Base-by-base conservation (phyloP, 208 protist genomes). In the Acanthamoeba castellanii region DNA sequence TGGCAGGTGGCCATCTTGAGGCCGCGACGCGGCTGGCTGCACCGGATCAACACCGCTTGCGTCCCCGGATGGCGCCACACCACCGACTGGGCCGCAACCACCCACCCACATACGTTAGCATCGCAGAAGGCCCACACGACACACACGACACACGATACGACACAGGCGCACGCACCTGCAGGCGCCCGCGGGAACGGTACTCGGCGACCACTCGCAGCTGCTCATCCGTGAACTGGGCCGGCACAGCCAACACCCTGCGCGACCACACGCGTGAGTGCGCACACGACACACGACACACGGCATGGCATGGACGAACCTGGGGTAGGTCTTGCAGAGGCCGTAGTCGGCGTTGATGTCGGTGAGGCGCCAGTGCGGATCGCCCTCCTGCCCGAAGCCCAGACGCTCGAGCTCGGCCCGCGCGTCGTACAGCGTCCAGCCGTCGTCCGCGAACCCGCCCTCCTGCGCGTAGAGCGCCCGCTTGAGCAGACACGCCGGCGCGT, bases 81-180 rank as follows among this genome's bases (percentile, higher is more conserved):
- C 98, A 95, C 57, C 55, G 96, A 84, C 9, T 95, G 97, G 13
- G 96, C 72, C 14, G 96, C 76, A 82, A 98, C 96, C 88, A 96
- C 96, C 96, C 97, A 99, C 30, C 95, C 42, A 45, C 42, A 45
- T 45, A 45, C 42, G 42, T 45, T 45, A 45, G 42, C 42, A 45
- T 45, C 42, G 42, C 42, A 45, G 42, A 45, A 2, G 42, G 42
- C 42, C 42, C 42, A 45, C 42, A 45, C 5, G 42, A 9, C 42
- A 45, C 42, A 45, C 42, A 45, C 42, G 5, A 9, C 42, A 45
- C 42, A 42, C n/a, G n/a, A n/a, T n/a, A n/a, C n/a, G n/a, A n/a
- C n/a, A n/a, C n/a, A n/a, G n/a, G n/a, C n/a, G 94, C 8, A 99
- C 93, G 1, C 0, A 96, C 96, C 37, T 98, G 98, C 68, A 99